Percentiles rank a stretch among this genome's conserved stretches.
These are phyloP conservation scores for Echinosophora koreensis DNA, from an alignment of 306 rosid genomes.

Conservation along the genomic window DNA sequence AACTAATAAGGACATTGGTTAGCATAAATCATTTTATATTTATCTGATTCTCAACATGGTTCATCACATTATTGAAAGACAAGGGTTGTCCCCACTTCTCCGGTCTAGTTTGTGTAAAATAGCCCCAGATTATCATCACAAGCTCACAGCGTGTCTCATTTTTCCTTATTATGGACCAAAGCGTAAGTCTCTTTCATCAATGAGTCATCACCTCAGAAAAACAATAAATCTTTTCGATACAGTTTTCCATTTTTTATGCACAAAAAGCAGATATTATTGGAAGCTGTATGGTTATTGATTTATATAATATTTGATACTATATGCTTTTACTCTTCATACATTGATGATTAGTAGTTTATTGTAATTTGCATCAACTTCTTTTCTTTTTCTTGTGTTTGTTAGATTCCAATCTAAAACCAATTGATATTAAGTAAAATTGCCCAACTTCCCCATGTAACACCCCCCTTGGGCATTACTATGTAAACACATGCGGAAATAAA, in stretches of 20 bases:
- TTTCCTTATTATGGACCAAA: not conserved
- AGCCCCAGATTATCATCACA: not conserved
- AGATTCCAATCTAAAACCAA: too few species aligned
- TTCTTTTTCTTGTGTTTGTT: too few species aligned
- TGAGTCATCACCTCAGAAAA: not conserved
- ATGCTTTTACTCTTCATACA: too few species aligned
- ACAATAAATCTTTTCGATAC: not conserved
- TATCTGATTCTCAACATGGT: not conserved
- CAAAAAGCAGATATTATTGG: not conserved
- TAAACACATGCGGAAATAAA: too few species aligned
- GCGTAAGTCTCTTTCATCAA: conserved; percentile 2
- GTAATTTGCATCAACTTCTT: too few species aligned
- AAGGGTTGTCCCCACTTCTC: conserved; percentile 8
- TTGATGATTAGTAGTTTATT: too few species aligned
- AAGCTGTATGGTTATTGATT: not conserved
- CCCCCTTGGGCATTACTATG: too few species aligned
- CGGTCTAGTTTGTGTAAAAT: not conserved
- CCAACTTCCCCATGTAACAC: too few species aligned
- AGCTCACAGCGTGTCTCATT: not conserved
- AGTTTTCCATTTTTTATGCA: too few species aligned
- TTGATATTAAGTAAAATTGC: too few species aligned
- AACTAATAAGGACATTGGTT: too few species aligned
- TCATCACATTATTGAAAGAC: conserved; percentile 33
- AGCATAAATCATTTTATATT: not conserved
- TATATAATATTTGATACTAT: too few species aligned